Evolutionary conservation across 164 flowering plant genomes (phyloP).

Genomic region (Amborella trichopoda): DNA sequence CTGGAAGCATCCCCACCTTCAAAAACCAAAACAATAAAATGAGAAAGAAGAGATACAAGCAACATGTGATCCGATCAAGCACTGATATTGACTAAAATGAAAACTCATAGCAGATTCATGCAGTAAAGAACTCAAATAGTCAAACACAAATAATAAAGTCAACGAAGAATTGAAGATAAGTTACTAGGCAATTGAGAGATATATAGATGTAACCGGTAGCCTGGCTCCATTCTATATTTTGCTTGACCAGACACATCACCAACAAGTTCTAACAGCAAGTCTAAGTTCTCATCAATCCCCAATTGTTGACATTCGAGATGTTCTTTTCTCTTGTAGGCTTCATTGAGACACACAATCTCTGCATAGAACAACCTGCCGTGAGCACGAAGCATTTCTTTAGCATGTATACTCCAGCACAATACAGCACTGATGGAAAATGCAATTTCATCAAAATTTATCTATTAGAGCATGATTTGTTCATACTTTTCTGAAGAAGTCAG

Average conservation of each 20-base stretch:
- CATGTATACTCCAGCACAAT: no score
- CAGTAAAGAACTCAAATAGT: no score
- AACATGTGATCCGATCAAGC: no score
- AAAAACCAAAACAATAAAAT: neutral
- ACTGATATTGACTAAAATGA: no score
- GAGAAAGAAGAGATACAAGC: neutral
- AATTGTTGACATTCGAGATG: constrained; percentile 10
- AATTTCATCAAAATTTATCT: no score
- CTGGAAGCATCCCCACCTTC: constrained; percentile 76
- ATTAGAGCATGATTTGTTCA: no score
- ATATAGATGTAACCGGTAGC: constrained; percentile 76
- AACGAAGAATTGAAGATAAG: constrained; percentile 10
- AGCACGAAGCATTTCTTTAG: constrained; percentile 3
- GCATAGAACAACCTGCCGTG: constrained; percentile 57
- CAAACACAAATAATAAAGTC: no score
- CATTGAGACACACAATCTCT: constrained; percentile 31
- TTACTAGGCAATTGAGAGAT: constrained; percentile 89
- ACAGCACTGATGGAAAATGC: no score
- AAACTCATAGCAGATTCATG: no score
- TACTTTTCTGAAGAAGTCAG: no score
- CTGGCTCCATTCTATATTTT: constrained; percentile 41
- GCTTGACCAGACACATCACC: constrained; percentile 14
- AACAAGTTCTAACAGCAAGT: constrained; percentile 24
- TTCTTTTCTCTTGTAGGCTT: constrained; percentile 1
- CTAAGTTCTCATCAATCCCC: constrained; percentile 9